phyloP scores from a whole-genome alignment of 352 stramenopile species.

The Pythium vanterpoolii region DNA sequence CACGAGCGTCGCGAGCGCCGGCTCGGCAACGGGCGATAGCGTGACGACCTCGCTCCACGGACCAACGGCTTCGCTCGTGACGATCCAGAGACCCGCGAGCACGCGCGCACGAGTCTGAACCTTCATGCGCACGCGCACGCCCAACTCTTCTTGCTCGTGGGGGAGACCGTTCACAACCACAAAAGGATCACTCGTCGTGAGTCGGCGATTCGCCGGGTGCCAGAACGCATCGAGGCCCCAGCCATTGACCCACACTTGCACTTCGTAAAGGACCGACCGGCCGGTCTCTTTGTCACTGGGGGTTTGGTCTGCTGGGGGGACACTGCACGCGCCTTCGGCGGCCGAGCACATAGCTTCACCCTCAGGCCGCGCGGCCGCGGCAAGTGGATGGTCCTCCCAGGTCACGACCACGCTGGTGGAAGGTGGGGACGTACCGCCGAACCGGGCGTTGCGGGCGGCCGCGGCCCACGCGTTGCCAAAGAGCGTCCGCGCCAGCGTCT shows the following conservation, averaged over 20 bases:
- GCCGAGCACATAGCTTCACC: conserved; percentile 12
- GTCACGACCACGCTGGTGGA: conserved; percentile 56
- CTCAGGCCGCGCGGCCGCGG: conserved; percentile 17
- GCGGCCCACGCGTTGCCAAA: conserved; percentile 19
- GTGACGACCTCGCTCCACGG: conserved; percentile 48
- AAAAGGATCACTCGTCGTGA: conserved; percentile 52
- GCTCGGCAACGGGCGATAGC: conserved; percentile 43
- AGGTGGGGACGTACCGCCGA: conserved; percentile 4
- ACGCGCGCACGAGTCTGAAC: conserved; percentile 30
- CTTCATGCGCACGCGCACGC: conserved; percentile 57
- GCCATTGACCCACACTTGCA: conserved; percentile 66
- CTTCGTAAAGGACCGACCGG: conserved; percentile 39
- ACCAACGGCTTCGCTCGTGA: conserved; percentile 50
- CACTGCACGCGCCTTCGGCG: conserved; percentile 1
- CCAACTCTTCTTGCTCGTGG: conserved; percentile 35
- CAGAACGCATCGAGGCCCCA: conserved; percentile 64
- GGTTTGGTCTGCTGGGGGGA: background rate
- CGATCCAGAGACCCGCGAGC: conserved; percentile 35
- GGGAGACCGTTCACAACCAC: conserved; percentile 51
- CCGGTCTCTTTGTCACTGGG: conserved; percentile 10
- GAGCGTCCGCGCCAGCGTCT: conserved; percentile 17
- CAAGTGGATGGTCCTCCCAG: conserved; percentile 59
- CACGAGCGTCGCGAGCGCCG: conserved; percentile 49
- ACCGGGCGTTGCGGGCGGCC: conserved; percentile 1
- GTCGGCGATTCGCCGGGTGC: conserved; percentile 47